Conservation (phyloP, 441 rosid genomes). For the Euphorbia corollata region DNA sequence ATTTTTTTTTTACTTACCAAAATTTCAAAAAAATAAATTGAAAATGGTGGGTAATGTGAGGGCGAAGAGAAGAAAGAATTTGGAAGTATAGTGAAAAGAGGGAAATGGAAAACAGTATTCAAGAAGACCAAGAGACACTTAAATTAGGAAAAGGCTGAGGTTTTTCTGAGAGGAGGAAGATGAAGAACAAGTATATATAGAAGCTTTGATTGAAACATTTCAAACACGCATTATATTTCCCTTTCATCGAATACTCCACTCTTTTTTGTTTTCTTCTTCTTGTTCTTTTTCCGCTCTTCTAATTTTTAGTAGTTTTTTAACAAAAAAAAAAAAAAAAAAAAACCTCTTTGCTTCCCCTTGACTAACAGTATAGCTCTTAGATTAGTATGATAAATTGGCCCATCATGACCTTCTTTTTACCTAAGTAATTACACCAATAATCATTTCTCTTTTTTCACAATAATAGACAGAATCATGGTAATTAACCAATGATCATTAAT, state of each 20-base stretch:
- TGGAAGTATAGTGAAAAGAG: conserved; percentile 21
- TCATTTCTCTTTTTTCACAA: conserved; percentile 26
- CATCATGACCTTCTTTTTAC: conserved; percentile 26
- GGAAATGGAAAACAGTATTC: conserved; percentile 27
- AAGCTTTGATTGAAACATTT: conserved; percentile 49
- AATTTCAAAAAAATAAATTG: conserved; percentile 7
- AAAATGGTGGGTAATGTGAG: conserved; percentile 20
- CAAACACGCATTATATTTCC: conserved; percentile 35
- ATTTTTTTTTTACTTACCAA: no score
- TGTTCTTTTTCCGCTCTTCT: not conserved
- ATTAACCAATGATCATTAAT: conserved; percentile 1
- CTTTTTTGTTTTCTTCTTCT: conserved; percentile 17
- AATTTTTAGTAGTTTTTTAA: no score
- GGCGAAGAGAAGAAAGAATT: not conserved
- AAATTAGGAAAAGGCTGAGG: conserved; percentile 61
- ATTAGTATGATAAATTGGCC: conserved; percentile 21
- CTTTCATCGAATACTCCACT: conserved; percentile 45
- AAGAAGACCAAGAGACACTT: conserved; percentile 35
- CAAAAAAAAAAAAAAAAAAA: no score
- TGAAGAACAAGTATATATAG: conserved; percentile 21
- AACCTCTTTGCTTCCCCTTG: no score
- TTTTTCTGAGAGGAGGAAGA: conserved; percentile 34
- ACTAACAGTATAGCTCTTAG: no score
- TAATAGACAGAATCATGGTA: conserved; percentile 27
- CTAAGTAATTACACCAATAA: conserved; percentile 24